Conservation (phyloP, 352 stramenopile genomes). For the Aphanomyces astaci region DNA sequence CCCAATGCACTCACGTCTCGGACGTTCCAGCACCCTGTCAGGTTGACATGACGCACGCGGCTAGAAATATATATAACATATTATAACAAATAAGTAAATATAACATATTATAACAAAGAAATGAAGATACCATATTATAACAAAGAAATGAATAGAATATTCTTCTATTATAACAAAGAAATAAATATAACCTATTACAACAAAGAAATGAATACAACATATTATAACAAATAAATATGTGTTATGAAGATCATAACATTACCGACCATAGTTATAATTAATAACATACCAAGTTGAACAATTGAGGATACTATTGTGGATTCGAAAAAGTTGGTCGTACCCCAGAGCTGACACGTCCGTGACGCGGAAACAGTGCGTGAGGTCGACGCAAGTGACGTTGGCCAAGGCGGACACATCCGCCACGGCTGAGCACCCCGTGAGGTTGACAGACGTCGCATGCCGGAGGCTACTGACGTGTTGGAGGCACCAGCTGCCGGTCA, state of each 20-base stretch:
- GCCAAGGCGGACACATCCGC: not conserved
- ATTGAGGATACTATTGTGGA: not conserved
- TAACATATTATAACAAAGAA: too few relatives aligned
- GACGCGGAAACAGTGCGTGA: constrained; percentile 16
- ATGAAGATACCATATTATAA: too few relatives aligned
- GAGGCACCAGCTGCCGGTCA: constrained; percentile 18
- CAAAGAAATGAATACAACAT: not conserved
- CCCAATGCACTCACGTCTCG: not conserved
- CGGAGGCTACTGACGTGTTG: not conserved
- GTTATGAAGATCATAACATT: too few relatives aligned
- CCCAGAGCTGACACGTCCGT: not conserved
- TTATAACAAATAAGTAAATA: too few relatives aligned
- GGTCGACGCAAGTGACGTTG: not conserved
- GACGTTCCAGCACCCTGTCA: constrained; percentile 21
- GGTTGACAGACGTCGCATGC: not conserved
- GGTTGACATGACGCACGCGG: not conserved
- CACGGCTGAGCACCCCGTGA: constrained; percentile 9
- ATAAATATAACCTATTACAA: not conserved
- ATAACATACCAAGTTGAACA: too few relatives aligned
- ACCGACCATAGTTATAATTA: too few relatives aligned
- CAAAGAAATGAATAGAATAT: too few relatives aligned
- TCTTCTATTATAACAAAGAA: too few relatives aligned
- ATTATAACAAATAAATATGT: too few relatives aligned
- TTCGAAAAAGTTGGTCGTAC: too few relatives aligned
- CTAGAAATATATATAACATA: too few relatives aligned